phyloP scores from a whole-genome alignment of 1,284 basidiomycete species.

The Malassezia cuniculi region DNA sequence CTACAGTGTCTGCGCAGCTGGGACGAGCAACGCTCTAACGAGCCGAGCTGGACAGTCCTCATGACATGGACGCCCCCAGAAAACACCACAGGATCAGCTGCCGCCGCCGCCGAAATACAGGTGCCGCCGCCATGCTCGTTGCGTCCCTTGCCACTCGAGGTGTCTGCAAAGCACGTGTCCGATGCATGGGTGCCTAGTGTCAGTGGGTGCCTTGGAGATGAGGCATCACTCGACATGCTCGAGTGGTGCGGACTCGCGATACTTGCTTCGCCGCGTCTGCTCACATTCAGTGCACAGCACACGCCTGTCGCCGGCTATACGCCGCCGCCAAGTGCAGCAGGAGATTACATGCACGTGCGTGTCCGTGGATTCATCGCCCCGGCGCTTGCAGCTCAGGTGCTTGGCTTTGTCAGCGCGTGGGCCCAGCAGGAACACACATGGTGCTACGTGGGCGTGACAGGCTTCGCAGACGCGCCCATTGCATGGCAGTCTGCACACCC shows the following conservation, averaged over 20 bases:
- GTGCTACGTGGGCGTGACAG: slow-evolving; percentile 16
- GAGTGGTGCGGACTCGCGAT: slow-evolving; percentile 7
- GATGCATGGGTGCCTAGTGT: slow-evolving; percentile 9
- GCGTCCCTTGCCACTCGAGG: not conserved
- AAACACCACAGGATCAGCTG: slow-evolving; percentile 11
- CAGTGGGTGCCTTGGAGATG: too few relatives aligned
- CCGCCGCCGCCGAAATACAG: slow-evolving; percentile 12
- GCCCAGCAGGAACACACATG: slow-evolving; percentile 3
- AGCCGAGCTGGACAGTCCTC: slow-evolving; percentile 4
- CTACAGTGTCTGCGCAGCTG: slow-evolving; percentile 21
- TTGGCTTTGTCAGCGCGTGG: not conserved
- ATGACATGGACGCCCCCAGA: slow-evolving; percentile 2
- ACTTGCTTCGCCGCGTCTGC: slow-evolving; percentile 4
- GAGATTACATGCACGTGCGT: not conserved
- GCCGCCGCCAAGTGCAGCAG: not conserved
- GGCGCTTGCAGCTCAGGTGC: not conserved
- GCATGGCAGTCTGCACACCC: slow-evolving; percentile 21
- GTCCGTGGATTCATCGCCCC: slow-evolving; percentile 4
- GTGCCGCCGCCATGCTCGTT: not conserved
- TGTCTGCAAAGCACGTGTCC: not conserved
- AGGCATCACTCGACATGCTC: not conserved
- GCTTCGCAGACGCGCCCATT: slow-evolving; percentile 25
- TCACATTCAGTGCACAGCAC: slow-evolving; percentile 10
- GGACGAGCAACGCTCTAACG: slow-evolving; percentile 13
- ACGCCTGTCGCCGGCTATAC: slow-evolving; percentile 1